phyloP scores from a whole-genome alignment of 2,329 filamentous ascomycete genomes.

The Trichoderma pleuroti region DNA sequence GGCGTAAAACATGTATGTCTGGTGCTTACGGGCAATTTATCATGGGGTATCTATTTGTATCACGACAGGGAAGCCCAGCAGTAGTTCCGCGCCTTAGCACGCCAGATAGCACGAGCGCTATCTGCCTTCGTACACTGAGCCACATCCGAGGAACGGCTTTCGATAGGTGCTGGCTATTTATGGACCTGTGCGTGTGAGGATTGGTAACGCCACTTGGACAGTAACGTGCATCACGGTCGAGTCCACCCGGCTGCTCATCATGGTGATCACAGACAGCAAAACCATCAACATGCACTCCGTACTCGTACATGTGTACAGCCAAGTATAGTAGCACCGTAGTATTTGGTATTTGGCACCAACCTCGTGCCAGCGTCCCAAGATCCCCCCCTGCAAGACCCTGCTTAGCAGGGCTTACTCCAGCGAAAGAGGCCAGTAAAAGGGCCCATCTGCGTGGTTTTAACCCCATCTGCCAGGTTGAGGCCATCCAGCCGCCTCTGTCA shows the following conservation, averaged over 20 bases:
- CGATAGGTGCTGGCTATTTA: slow-evolving; percentile 11
- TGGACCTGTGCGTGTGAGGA: background rate
- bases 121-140: background rate
- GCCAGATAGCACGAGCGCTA: background rate
- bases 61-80: background rate
- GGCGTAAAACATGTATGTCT: background rate
- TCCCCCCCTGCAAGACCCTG: background rate
- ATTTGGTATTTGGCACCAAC: background rate
- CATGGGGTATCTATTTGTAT: background rate
- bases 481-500: background rate
- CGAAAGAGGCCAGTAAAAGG: background rate
- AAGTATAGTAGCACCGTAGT: background rate
- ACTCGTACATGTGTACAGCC: background rate
- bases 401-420: background rate
- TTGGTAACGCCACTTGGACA: background rate
- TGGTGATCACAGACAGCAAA: background rate
- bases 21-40: background rate
- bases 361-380: background rate
- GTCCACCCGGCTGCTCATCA: background rate
- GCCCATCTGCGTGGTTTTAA: background rate
- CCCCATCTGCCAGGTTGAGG: background rate
- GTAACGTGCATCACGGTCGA: background rate
- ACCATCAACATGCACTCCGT: background rate
- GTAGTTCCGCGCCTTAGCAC: background rate
- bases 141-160: background rate